Evolutionary conservation across 306 rosid species (phyloP).

Genomic region (Carpinus viminea): DNA sequence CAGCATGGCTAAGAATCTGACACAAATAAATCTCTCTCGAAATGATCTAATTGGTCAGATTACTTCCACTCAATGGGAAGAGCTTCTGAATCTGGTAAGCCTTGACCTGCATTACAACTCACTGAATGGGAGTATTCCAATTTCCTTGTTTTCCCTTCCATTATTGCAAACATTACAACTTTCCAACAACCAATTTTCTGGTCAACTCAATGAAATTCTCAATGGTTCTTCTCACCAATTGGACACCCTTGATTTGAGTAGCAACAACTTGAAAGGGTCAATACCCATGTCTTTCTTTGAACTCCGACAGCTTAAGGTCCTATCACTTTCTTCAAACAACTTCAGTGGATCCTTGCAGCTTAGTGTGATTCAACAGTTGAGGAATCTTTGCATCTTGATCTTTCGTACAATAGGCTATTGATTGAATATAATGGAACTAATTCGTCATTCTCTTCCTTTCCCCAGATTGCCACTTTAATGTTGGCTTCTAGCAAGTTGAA

Average conservation of each 20-base stretch:
- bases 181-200: constrained; percentile 24
- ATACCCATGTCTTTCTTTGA: constrained; percentile 8
- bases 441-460: neutral
- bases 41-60: neutral
- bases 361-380: neutral
- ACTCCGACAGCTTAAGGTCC: neutral
- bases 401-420: constrained; percentile 36
- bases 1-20: constrained; percentile 7
- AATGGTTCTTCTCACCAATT: neutral
- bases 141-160: constrained; percentile 23
- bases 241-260: neutral
- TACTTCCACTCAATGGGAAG: neutral
- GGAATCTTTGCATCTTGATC: constrained; percentile 37
- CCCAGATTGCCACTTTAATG: constrained; percentile 4
- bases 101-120: constrained; percentile 19
- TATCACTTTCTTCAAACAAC: constrained; percentile 17
- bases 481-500: constrained; percentile 40
- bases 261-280: constrained; percentile 5
- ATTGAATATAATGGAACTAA: neutral
- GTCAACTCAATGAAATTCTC: constrained; percentile 14
- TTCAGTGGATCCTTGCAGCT: constrained; percentile 31
- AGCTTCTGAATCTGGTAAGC: neutral
- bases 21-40: neutral
- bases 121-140: constrained; percentile 32
- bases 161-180: constrained; percentile 15